Percentiles rank a stretch among this genome's conserved stretches.
phyloP scores from a whole-genome alignment of 345 rosid genomes.

The Cardiospermum halicacabum region DNA sequence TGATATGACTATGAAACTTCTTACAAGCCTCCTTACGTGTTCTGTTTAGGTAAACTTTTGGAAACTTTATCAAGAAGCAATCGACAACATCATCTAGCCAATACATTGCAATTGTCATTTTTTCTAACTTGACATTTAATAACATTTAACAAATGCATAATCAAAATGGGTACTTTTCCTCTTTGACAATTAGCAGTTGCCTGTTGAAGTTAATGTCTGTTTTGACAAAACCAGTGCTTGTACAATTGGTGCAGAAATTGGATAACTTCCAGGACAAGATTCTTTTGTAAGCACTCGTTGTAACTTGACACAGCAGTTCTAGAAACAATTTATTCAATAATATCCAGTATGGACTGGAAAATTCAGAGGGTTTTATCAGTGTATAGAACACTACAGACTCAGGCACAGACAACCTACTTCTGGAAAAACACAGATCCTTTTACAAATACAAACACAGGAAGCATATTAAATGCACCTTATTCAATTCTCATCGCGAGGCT shows the following conservation, averaged over 20 bases:
- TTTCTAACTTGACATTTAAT: too few species aligned
- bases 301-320: slow-evolving; percentile 28
- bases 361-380: too few species aligned
- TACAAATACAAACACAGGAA: too few species aligned
- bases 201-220: slow-evolving; percentile 37
- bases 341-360: slow-evolving; percentile 19
- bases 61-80: neutral
- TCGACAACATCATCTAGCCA: too few species aligned
- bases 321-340: too few species aligned
- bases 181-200: slow-evolving; percentile 19
- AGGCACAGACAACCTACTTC: too few species aligned
- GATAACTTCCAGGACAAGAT: slow-evolving; percentile 34
- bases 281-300: slow-evolving; percentile 39
- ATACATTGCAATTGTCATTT: too few species aligned
- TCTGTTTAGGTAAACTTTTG: neutral
- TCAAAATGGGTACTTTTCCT: slow-evolving; percentile 30
- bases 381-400: too few species aligned
- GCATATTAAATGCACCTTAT: too few species aligned
- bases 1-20: neutral
- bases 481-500: too few species aligned
- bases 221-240: slow-evolving; percentile 49
- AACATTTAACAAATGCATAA: too few species aligned
- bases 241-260: slow-evolving; percentile 31
- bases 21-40: neutral
- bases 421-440: too few species aligned